Evolutionary conservation across 352 stramenopile genomes (phyloP).

Genomic region (Ophiocytium majus): DNA sequence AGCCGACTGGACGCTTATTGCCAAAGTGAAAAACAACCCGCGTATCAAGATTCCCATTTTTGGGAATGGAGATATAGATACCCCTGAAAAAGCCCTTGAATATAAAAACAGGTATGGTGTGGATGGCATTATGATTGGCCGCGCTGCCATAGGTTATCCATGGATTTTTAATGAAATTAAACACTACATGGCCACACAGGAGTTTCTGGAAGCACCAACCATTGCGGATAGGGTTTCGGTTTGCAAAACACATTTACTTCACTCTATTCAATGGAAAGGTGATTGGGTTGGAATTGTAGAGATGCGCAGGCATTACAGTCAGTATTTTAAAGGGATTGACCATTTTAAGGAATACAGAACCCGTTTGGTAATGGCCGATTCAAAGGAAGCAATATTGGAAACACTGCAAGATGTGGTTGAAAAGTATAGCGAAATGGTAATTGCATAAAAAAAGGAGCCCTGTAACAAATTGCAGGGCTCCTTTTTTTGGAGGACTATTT

Average conservation of each 20-base stretch:
- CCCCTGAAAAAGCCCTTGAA: neutral
- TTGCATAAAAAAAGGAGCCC: too few species aligned
- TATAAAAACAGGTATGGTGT: constrained; percentile 14
- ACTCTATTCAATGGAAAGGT: constrained; percentile 2
- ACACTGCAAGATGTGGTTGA: too few species aligned
- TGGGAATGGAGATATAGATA: constrained; percentile 5
- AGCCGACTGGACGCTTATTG: neutral
- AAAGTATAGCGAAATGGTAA: too few species aligned
- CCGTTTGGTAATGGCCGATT: neutral
- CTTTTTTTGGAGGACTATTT: too few species aligned
- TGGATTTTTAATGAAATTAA: constrained; percentile 12
- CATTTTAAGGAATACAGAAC: constrained; percentile 4
- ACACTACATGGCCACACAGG: neutral
- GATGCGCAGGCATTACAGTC: neutral
- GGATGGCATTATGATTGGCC: constrained; percentile 1
- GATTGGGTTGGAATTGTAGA: neutral
- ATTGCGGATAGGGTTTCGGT: neutral
- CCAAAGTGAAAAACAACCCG: neutral
- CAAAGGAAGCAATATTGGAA: neutral
- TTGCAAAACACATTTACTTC: neutral
- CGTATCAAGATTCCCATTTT: constrained; percentile 9
- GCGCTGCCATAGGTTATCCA: constrained; percentile 15
- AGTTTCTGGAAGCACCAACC: neutral
- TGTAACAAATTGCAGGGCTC: too few species aligned
- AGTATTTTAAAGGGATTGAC: constrained; percentile 14